Conservation (phyloP, 192 early-diverging fungal species). For the Lobosporangium transversale region DNA sequence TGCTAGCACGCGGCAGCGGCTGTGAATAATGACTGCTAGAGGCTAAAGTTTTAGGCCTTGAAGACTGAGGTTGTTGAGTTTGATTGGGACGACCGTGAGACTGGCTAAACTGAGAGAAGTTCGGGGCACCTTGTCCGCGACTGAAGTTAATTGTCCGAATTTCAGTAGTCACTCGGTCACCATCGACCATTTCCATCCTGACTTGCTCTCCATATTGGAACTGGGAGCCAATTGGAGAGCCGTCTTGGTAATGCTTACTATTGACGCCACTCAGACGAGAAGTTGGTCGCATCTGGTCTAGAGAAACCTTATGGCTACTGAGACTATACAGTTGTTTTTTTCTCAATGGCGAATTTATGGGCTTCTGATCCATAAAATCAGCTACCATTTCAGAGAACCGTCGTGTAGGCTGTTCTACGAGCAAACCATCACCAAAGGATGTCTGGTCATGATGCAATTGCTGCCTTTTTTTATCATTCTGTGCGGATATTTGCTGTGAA, state of each 20-base stretch:
- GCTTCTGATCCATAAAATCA: background rate
- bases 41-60: too few species aligned
- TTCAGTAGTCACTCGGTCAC: conserved; percentile 16
- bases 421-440: conserved; percentile 4
- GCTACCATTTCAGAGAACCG: background rate
- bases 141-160: conserved; percentile 19
- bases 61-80: background rate
- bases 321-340: background rate
- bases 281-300: background rate
- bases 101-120: background rate
- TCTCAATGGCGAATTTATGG: background rate
- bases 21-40: too few species aligned
- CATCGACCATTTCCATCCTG: conserved; percentile 45
- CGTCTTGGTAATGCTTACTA: background rate
- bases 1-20: background rate
- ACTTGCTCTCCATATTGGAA: conserved; percentile 37
- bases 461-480: conserved; percentile 1
- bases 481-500: background rate
- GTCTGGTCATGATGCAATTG: conserved; percentile 27
- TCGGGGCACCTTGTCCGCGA: conserved; percentile 4
- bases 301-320: background rate
- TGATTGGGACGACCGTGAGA: background rate
- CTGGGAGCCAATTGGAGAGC: background rate
- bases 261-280: background rate
- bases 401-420: background rate